Percentiles rank a stretch among this genome's conserved stretches.
Conservation (phyloP, 176 grass and related monocot species). For the Elymus sibiricus region DNA sequence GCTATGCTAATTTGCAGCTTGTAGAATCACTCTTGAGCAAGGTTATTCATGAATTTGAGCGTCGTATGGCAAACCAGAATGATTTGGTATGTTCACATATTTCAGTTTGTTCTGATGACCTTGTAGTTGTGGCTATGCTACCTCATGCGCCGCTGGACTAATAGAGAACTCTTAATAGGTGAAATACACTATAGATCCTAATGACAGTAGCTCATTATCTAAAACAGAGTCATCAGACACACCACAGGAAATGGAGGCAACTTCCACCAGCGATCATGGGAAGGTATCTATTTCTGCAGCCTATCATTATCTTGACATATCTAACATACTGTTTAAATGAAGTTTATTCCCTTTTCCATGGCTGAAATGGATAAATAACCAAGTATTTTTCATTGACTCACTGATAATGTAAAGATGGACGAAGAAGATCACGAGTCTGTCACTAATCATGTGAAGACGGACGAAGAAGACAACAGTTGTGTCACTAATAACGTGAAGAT, state of each 20-base stretch:
- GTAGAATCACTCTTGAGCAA: conserved; percentile 78
- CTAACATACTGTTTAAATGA: conserved; percentile 11
- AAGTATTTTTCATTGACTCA: conserved; percentile 1
- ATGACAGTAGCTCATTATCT: conserved; percentile 40
- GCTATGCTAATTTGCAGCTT: conserved; percentile 47
- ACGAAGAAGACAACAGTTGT: conserved; percentile 5
- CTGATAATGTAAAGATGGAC: conserved; percentile 10
- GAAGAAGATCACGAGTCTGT: neutral
- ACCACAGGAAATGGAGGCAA: conserved; percentile 27
- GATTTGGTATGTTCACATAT: conserved; percentile 46
- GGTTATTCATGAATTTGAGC: conserved; percentile 80
- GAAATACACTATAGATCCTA: conserved; percentile 35
- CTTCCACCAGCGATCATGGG: conserved; percentile 23
- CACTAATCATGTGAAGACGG: neutral
- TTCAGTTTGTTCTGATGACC: conserved; percentile 16
- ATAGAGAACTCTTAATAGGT: conserved; percentile 44
- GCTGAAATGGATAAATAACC: conserved; percentile 20
- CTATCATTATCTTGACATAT: conserved; percentile 15
- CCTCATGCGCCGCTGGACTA: conserved; percentile 1
- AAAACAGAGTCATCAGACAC: conserved; percentile 35
- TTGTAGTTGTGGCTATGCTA: conserved; percentile 8
- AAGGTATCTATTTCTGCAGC: conserved; percentile 41
- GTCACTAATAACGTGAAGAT: conserved; percentile 1
- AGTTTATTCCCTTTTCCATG: conserved; percentile 5
- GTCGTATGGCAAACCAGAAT: conserved; percentile 50